Evolutionary conservation across 2,329 filamentous ascomycete genomes (phyloP).

Genomic region (Fusarium sterilihyphosum): DNA sequence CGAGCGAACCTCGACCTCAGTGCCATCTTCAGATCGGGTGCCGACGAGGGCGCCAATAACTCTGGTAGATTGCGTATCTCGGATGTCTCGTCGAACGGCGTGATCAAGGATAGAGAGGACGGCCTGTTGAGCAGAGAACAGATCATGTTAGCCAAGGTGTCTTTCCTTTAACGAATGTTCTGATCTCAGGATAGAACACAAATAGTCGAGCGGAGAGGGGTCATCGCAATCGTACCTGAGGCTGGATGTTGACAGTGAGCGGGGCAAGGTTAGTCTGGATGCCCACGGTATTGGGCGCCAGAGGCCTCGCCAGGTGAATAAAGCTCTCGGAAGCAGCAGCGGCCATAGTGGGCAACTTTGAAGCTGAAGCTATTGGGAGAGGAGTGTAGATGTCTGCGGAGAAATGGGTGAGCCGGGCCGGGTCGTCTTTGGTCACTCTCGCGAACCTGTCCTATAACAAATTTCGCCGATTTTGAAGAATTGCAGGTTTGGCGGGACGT

Average conservation of each 20-base stretch:
- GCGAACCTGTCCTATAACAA: slow-evolving; percentile 47
- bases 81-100: slow-evolving; percentile 83
- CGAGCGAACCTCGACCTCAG: slow-evolving; percentile 93
- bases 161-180: neutral
- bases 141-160: slow-evolving; percentile 15
- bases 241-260: slow-evolving; percentile 93
- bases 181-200: slow-evolving; percentile 4
- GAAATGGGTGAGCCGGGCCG: slow-evolving; percentile 34
- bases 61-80: slow-evolving; percentile 84
- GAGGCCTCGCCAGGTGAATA: slow-evolving; percentile 91
- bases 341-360: slow-evolving; percentile 75
- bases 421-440: slow-evolving; percentile 36
- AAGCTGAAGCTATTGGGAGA: slow-evolving; percentile 16
- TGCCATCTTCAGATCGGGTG: slow-evolving; percentile 93
- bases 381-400: slow-evolving; percentile 27
- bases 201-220: slow-evolving; percentile 18
- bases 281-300: slow-evolving; percentile 83
- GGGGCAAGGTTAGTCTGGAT: slow-evolving; percentile 88
- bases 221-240: slow-evolving; percentile 73
- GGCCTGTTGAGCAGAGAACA: slow-evolving; percentile 55
- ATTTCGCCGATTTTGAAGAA: slow-evolving; percentile 57
- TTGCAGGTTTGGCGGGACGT: slow-evolving; percentile 53
- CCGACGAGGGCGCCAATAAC: slow-evolving; percentile 97
- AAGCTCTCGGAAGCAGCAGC: slow-evolving; percentile 81
- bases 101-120: slow-evolving; percentile 89